Base-by-base conservation (phyloP, 2,329 filamentous ascomycete genomes). In the Erysiphe neolycopersici region DNA sequence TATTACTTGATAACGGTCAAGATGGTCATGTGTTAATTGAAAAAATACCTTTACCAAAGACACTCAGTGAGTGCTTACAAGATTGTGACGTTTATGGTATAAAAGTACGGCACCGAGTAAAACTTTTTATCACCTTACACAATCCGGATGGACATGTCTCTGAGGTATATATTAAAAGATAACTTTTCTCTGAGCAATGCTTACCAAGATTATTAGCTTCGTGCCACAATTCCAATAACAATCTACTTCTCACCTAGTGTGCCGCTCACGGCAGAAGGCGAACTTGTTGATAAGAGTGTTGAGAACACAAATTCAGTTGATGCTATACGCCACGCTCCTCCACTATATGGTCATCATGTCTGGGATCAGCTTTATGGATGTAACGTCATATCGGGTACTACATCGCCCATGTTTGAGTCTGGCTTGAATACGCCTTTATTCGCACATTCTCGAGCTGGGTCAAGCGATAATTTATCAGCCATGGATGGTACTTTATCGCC, bases 221-320 rank as follows among this genome's bases (percentile, higher is more conserved):
- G 87, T 43, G 87, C 87, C 40, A 89, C 84, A 37, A 71, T 95
- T 30, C 85, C 89, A 1, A 71, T 95, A 14, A 83, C 83, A 44
- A 76, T 98, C 35, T 94, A 93, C 61, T 94, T 95, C 51, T 98
- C 89, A 5, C 87, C 89, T 0, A 89, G 89, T 55, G 74, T 93
- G 53, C 79, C 83, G 0, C 71, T 94, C 33, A 82, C 89, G 53
- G 83, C 92, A 43, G 72, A 87, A 47, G 89, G 92, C 52, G 77
- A 80, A 52, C 68, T 95, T 2, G 64, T 81, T 43, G 66, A 69
- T 43, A 69, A 73, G 53, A 64, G 64, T n/a, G 66, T 69, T 14
- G 52, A 64, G 55, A 13, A 19, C 12, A 60, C 65, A 51, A 57
- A 63, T 47, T 58, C 61, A 31, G 62, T 62, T 10, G 64, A 68